A percentile compares a stretch with the other conserved stretches of the same genome.
Conservation (phyloP, 2,329 filamentous ascomycete species). For the Claviceps sorghi region DNA sequence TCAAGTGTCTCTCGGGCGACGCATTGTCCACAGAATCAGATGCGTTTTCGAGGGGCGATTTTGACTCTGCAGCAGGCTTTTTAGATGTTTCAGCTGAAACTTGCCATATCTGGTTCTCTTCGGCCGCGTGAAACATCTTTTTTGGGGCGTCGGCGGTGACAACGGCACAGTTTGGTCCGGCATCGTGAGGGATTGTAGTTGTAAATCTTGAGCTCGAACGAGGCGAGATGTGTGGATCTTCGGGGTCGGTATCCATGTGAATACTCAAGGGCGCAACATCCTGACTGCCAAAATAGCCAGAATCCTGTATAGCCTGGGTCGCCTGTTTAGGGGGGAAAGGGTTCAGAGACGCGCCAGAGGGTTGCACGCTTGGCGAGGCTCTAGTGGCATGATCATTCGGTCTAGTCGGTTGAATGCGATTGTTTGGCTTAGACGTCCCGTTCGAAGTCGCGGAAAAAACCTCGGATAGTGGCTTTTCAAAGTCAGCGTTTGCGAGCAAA, state of each 20-base stretch:
- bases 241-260: slow-evolving; percentile 11
- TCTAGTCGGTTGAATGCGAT: slow-evolving; percentile 39
- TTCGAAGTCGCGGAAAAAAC: slow-evolving; percentile 42
- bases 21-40: slow-evolving; percentile 1
- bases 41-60: neutral
- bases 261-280: slow-evolving; percentile 17
- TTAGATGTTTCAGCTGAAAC: slow-evolving; percentile 7
- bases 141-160: slow-evolving; percentile 18
- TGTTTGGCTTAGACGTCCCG: slow-evolving; percentile 36
- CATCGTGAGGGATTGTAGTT: slow-evolving; percentile 8
- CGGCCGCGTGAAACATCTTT: slow-evolving; percentile 27
- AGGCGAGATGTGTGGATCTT: slow-evolving; percentile 9
- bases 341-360: slow-evolving; percentile 16
- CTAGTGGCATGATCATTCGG: slow-evolving; percentile 40
- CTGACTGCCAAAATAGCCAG: slow-evolving; percentile 59
- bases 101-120: slow-evolving; percentile 27
- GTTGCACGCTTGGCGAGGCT: slow-evolving; percentile 20
- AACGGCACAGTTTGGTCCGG: slow-evolving; percentile 13
- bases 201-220: slow-evolving; percentile 9
- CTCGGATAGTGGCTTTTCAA: slow-evolving; percentile 40
- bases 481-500: slow-evolving; percentile 12
- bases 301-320: slow-evolving; percentile 31
- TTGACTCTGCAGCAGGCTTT: neutral
- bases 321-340: slow-evolving; percentile 17
- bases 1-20: slow-evolving; percentile 5